A percentile compares a stretch with the other conserved stretches of the same genome.
These are phyloP conservation scores for Erodium trifolium DNA, from an alignment of 441 rosid species.

Conservation along the genomic window DNA sequence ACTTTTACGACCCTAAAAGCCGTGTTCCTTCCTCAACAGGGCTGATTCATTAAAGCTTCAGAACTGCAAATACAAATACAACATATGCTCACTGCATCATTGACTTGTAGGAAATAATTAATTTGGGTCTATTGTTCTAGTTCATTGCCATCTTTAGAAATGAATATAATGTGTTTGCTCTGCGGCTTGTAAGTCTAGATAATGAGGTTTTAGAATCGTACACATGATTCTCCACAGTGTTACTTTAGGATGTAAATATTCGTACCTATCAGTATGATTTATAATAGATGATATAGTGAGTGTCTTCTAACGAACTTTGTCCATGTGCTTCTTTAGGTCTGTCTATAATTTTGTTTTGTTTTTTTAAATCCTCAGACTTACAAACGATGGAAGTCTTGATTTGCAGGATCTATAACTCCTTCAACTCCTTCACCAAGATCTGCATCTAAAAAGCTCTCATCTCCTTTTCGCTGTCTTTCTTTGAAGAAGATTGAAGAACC, in stretches of 20 bases:
- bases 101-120: not conserved
- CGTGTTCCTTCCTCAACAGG: not conserved
- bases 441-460: conserved; percentile 65
- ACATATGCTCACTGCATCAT: not conserved
- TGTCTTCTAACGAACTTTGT: conserved; percentile 1
- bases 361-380: not conserved
- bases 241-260: not conserved
- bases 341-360: not conserved
- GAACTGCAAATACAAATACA: not conserved
- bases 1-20: not conserved
- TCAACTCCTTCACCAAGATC: conserved; percentile 79
- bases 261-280: not conserved
- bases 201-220: not conserved
- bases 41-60: not conserved
- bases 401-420: conserved; percentile 47
- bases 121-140: not conserved
- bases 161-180: not conserved
- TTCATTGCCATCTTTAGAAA: not conserved
- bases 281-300: not conserved
- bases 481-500: conserved; percentile 61
- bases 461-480: conserved; percentile 85
- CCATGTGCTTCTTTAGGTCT: not conserved
- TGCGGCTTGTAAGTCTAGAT: not conserved
- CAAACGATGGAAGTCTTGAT: not conserved
- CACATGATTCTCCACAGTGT: not conserved